Conservation (phyloP, 2,329 filamentous ascomycete species). For the Metarhizium album region DNA sequence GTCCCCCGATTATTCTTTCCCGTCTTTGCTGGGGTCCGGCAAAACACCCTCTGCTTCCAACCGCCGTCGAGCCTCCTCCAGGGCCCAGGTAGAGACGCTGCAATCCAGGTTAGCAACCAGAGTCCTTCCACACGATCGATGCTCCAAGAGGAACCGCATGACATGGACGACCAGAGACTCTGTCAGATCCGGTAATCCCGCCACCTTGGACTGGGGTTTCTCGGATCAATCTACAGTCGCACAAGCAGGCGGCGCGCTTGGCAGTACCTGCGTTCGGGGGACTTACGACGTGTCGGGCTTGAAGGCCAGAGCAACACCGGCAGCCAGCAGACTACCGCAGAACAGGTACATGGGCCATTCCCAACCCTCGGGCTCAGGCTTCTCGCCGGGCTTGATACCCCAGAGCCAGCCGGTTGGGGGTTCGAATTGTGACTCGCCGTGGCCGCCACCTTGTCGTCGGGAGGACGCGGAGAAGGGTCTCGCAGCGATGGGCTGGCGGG, state of each 20-base stretch:
- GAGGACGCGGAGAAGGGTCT: slow-evolving; percentile 35
- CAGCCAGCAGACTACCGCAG: slow-evolving; percentile 65
- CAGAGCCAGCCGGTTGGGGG: slow-evolving; percentile 87
- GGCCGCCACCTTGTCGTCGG: slow-evolving; percentile 29
- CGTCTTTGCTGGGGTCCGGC: slow-evolving; percentile 54
- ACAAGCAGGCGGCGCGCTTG: not conserved
- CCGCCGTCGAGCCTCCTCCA: slow-evolving; percentile 90
- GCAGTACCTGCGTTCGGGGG: not conserved
- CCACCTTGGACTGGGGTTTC: not conserved
- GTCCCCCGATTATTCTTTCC: slow-evolving; percentile 31
- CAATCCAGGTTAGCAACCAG: not conserved
- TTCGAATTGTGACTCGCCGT: slow-evolving; percentile 68
- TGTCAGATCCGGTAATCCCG: not conserved
- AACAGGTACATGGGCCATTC: slow-evolving; percentile 79
- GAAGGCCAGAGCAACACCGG: slow-evolving; percentile 76
- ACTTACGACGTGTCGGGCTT: slow-evolving; percentile 99
- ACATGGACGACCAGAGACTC: not conserved
- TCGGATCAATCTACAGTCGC: not conserved
- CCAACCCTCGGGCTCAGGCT: slow-evolving; percentile 94
- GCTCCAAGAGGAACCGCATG: not conserved
- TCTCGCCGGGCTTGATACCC: slow-evolving; percentile 88
- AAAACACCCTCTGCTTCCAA: slow-evolving; percentile 94
- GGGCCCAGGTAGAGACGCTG: slow-evolving; percentile 98
- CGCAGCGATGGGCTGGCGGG: slow-evolving; percentile 21
- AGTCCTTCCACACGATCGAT: not conserved